phyloP scores from a whole-genome alignment of 139 green algal genomes.

The Micractinium sp. region DNA sequence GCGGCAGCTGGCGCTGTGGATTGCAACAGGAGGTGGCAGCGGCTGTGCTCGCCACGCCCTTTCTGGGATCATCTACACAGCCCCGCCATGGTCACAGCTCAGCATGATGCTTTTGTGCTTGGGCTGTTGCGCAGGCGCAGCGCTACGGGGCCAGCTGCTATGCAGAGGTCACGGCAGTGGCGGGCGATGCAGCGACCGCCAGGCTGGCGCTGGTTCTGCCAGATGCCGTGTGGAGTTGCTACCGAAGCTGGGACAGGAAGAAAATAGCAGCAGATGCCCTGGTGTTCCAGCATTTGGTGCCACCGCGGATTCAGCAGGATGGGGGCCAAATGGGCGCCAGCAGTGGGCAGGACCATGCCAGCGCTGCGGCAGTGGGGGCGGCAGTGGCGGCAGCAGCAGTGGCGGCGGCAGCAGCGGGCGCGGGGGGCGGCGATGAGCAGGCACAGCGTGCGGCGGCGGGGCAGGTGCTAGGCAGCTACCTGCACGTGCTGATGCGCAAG shows the following conservation, averaged over 20 bases:
- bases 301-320: not conserved
- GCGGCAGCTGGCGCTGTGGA: too few relatives aligned
- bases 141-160: not conserved
- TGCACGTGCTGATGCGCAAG: not conserved
- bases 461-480: not conserved
- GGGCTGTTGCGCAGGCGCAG: not conserved
- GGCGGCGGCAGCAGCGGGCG: not conserved
- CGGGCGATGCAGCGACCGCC: not conserved
- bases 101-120: not conserved
- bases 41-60: not conserved
- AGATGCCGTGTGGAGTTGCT: not conserved
- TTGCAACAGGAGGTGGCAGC: too few relatives aligned
- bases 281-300: conserved; percentile 15
- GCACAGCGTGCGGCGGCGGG: not conserved
- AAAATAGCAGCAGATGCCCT: not conserved
- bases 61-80: not conserved
- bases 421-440: not conserved
- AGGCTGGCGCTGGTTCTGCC: not conserved
- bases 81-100: not conserved
- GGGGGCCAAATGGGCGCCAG: not conserved
- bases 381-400: not conserved
- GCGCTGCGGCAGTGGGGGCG: not conserved
- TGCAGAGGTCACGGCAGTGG: not conserved
- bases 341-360: not conserved
- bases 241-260: not conserved